Base-by-base conservation (phyloP, 768 basidiomycete species). In the Pleurotus eryngii region DNA sequence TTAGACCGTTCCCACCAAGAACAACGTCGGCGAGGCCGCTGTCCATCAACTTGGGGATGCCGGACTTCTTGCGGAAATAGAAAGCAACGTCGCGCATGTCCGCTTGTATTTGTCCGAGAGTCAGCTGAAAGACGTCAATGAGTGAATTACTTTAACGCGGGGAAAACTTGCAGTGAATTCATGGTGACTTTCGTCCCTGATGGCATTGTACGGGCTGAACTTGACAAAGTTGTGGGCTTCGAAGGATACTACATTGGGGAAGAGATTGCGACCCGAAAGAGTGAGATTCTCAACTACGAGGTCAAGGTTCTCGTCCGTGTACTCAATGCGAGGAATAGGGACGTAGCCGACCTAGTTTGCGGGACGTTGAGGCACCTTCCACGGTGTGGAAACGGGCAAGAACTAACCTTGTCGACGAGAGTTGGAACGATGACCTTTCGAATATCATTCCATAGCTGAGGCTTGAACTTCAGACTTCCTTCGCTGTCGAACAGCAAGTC, bases 51-150 rank as follows among this genome's bases (percentile, higher is more conserved):
- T 87, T 92, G 2, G 89, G 84, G 63, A 92, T 82, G 3, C 92
- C 92, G 4, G 76, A 81, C 82, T 95, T 95, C 78, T 86, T 92
- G 61, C 79, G 80, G 78, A 92, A 95, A 68, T 88, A 92, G 70
- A 98, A 96, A 7, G 90, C 88, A 12, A 97, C 91, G 63, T 98
- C 95, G 14, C 90, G 83, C 83, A 98, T 89, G 63, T 97, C 94
- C 4, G 90, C 89, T 68, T 98, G 95, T 63, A 97, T 90, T 70
- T 98, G 95, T 26, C 77, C 78, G 38, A 97, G 77, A 6, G 83
- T 85, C 55, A 97, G 68, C 37, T 37, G 37, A 5, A 4, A 1
- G 12, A 5, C 24, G 22, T 15, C 3, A 49, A 1, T 27, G 7
- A 22, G 47, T 15, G 47, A 20, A 20, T 20, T 20, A 20, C 20